Conservation (phyloP, 1,284 basidiomycete species). For the Trichosporon coremiiforme region DNA sequence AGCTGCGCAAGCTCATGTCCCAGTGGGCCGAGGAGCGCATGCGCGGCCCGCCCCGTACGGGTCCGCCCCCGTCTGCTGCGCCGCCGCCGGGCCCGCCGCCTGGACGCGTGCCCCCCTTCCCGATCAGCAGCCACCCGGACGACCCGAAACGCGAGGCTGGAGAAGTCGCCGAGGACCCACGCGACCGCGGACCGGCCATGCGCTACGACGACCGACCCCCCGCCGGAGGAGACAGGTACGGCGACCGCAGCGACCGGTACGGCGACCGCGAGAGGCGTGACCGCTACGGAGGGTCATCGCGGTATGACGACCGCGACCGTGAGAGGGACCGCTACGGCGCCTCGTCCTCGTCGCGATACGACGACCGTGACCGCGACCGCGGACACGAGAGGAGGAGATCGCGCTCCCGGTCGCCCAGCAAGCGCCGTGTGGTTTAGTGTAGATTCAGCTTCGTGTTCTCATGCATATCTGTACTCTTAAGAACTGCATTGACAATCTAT, state of each 20-base stretch:
- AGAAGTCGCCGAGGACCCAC: constrained; percentile 52
- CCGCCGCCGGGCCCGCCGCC: constrained; percentile 25
- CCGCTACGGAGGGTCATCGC: constrained; percentile 14
- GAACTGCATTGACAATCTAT: not conserved
- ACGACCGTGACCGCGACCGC: constrained; percentile 37
- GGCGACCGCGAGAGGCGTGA: constrained; percentile 54
- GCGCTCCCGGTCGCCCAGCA: constrained; percentile 32
- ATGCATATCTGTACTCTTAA: not conserved
- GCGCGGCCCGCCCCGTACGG: constrained; percentile 60
- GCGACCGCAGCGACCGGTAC: constrained; percentile 52
- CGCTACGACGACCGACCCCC: constrained; percentile 22
- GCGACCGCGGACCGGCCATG: constrained; percentile 60
- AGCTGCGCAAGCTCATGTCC: constrained; percentile 87
- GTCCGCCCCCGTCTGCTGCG: constrained; percentile 32
- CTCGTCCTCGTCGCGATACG: constrained; percentile 28
- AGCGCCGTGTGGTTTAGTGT: constrained; percentile 34
- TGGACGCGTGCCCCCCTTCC: constrained; percentile 36
- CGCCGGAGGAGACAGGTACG: constrained; percentile 56
- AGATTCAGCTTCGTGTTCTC: not conserved
- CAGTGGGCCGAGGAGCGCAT: constrained; percentile 86
- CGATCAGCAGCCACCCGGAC: constrained; percentile 48
- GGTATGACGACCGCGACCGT: constrained; percentile 38
- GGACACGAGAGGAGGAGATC: constrained; percentile 32
- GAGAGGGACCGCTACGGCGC: constrained; percentile 59
- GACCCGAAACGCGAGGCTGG: constrained; percentile 55